Conservation (phyloP, 176 grass and related monocot species). For the Puccinellia tenuiflora region DNA sequence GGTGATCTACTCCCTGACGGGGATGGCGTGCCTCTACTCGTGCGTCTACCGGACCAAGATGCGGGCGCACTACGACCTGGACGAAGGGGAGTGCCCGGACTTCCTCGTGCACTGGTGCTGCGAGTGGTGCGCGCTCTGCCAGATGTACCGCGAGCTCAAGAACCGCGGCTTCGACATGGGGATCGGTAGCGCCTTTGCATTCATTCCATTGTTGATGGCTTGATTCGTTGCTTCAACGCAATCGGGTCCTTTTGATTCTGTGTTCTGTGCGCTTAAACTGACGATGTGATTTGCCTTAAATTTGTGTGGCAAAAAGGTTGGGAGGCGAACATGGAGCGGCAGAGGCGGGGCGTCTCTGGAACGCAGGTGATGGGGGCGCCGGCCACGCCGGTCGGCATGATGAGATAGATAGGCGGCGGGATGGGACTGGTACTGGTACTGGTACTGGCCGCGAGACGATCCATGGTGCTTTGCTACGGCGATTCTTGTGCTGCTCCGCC, state of each 20-base stretch:
- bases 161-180: conserved; percentile 84
- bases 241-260: no score
- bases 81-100: conserved; percentile 65
- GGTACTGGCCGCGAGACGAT: background rate
- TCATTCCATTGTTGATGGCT: no score
- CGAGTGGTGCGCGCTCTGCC: conserved; percentile 75
- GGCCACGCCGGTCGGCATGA: conserved; percentile 64
- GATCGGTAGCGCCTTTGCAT: no score
- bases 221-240: no score
- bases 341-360: conserved; percentile 46
- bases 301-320: no score
- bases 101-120: conserved; percentile 84
- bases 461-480: background rate
- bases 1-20: conserved; percentile 33
- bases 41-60: conserved; percentile 79
- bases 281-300: no score
- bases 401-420: conserved; percentile 21
- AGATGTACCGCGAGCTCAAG: conserved; percentile 85
- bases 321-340: conserved; percentile 69
- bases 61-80: conserved; percentile 63
- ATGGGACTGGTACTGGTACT: no score
- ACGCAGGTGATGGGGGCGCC: conserved; percentile 60
- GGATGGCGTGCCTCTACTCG: conserved; percentile 77
- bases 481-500: background rate
- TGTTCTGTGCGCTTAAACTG: no score